Evolutionary conservation across 495 filamentous ascomycete genomes (phyloP).

Genomic region (Neurospora sp.): DNA sequence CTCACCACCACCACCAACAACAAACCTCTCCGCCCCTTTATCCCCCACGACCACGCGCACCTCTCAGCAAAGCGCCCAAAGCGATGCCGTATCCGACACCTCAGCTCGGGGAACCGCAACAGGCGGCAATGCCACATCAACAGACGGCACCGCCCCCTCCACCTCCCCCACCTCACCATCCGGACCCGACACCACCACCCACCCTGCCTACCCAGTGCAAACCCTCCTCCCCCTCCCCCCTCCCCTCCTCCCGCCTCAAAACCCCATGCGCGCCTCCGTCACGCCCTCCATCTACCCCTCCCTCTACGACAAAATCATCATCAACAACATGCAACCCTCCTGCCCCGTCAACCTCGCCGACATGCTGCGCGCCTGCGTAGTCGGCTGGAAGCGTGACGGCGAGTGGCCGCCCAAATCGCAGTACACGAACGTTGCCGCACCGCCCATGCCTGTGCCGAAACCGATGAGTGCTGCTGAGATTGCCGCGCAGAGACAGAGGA

Average conservation of each 20-base stretch:
- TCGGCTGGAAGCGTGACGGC: slow-evolving; percentile 88
- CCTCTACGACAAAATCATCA: slow-evolving; percentile 80
- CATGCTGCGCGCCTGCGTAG: slow-evolving; percentile 70
- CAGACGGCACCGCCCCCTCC: slow-evolving; percentile 2
- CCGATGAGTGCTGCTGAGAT: slow-evolving; percentile 14
- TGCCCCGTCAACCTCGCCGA: slow-evolving; percentile 81
- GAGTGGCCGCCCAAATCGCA: slow-evolving; percentile 75
- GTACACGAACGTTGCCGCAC: slow-evolving; percentile 22
- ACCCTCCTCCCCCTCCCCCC: slow-evolving; percentile 51
- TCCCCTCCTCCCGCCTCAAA: slow-evolving; percentile 56
- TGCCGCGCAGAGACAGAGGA: slow-evolving; percentile 27
- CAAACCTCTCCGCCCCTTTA: slow-evolving; percentile 11
- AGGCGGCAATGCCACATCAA: background rate
- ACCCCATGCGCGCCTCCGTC: slow-evolving; percentile 66
- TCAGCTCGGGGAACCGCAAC: background rate
- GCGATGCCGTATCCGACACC: background rate
- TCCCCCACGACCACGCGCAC: slow-evolving; percentile 12
- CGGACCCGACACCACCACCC: slow-evolving; percentile 7
- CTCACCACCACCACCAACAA: slow-evolving; percentile 8
- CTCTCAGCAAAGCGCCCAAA: slow-evolving; percentile 12
- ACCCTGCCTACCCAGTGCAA: slow-evolving; percentile 26
- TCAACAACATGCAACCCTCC: slow-evolving; percentile 64
- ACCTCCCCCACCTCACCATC: slow-evolving; percentile 14
- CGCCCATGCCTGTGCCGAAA: slow-evolving; percentile 7
- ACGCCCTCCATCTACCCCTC: slow-evolving; percentile 60